These are phyloP conservation scores for Alternaria metachromatica DNA, from an alignment of 2,329 filamentous ascomycete species.

Conservation along the genomic window DNA sequence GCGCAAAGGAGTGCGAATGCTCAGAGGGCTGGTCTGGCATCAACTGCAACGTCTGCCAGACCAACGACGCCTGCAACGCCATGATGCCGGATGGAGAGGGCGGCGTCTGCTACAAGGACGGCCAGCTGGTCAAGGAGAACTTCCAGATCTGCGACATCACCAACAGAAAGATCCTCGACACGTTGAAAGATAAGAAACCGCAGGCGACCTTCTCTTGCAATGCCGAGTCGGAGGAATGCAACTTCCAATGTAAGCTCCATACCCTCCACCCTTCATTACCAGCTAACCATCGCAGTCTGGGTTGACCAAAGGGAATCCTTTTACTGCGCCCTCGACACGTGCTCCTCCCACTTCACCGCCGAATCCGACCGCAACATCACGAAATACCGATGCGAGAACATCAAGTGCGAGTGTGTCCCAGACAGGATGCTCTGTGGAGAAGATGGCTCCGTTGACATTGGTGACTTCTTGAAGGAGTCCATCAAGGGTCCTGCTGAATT, in stretches of 20 bases:
- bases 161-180: slow-evolving; percentile 88
- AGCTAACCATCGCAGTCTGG: slow-evolving; percentile 71
- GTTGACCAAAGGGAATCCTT: slow-evolving; percentile 93
- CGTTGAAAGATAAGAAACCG: slow-evolving; percentile 82
- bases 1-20: slow-evolving; percentile 74
- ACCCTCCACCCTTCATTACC: background rate
- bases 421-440: slow-evolving; percentile 95
- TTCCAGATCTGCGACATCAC: slow-evolving; percentile 98
- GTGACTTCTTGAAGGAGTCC: slow-evolving; percentile 80
- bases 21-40: slow-evolving; percentile 94
- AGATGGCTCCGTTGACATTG: slow-evolving; percentile 87
- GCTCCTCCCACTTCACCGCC: slow-evolving; percentile 73
- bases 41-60: slow-evolving; percentile 93
- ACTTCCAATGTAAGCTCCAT: slow-evolving; percentile 81
- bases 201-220: slow-evolving; percentile 96
- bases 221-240: slow-evolving; percentile 75
- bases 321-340: slow-evolving; percentile 88
- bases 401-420: slow-evolving; percentile 86
- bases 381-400: slow-evolving; percentile 81
- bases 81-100: slow-evolving; percentile 83
- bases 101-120: slow-evolving; percentile 90
- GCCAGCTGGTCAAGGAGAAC: slow-evolving; percentile 90
- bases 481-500: slow-evolving; percentile 91
- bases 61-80: slow-evolving; percentile 81
- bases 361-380: slow-evolving; percentile 78